Evolutionary conservation across 768 basidiomycete species (phyloP).

Genomic region (Rhizopogon roseolus): DNA sequence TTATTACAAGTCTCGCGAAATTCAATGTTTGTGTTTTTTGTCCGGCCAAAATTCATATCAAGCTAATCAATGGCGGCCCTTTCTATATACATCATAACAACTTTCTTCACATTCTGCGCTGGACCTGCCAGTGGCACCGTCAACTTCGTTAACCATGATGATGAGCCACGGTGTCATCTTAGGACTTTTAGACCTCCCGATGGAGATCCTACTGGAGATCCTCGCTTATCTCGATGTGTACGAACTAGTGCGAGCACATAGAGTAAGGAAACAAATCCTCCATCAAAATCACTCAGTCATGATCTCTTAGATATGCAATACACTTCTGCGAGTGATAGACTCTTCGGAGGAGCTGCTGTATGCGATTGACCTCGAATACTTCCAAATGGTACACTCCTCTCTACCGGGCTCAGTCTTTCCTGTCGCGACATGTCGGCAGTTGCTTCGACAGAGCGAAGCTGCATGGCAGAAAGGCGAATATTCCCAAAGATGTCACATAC

Average conservation of each 20-base stretch:
- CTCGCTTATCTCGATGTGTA: neutral
- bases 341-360: neutral
- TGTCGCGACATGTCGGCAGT: neutral
- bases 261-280: neutral
- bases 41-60: too few relatives aligned
- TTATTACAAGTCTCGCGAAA: too few relatives aligned
- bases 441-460: neutral
- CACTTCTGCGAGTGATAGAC: neutral
- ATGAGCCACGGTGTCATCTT: neutral
- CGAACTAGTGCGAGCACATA: neutral
- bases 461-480: neutral
- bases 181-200: neutral
- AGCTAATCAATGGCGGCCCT: too few relatives aligned
- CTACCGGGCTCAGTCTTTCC: neutral
- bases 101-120: too few relatives aligned
- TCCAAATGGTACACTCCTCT: neutral
- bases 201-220: neutral
- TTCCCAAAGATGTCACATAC: neutral
- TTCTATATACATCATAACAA: too few relatives aligned
- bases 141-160: neutral
- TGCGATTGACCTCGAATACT: neutral
- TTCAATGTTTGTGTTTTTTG: too few relatives aligned
- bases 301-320: neutral
- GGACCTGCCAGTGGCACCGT: too few relatives aligned
- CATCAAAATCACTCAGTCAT: too few relatives aligned